Conservation (phyloP, 345 rosid genomes). For the Eutrema japonicum region DNA sequence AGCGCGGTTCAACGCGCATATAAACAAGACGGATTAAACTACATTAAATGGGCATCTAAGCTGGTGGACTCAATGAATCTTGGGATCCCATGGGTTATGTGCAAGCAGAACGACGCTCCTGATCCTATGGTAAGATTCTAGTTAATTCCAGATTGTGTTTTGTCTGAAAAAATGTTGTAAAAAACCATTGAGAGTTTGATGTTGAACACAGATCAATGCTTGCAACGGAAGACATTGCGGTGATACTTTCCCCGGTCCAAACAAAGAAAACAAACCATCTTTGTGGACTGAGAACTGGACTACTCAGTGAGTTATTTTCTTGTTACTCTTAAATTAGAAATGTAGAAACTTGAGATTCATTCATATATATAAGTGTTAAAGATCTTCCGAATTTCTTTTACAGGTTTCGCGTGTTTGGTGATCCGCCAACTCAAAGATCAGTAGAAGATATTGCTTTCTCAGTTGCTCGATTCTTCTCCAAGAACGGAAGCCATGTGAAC, state of each 20-base stretch:
- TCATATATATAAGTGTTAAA: neutral
- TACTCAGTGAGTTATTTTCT: slow-evolving; percentile 65
- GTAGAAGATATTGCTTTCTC: slow-evolving; percentile 83
- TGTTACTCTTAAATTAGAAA: neutral
- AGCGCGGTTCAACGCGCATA: slow-evolving; percentile 70
- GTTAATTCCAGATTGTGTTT: neutral
- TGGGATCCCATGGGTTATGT: slow-evolving; percentile 95
- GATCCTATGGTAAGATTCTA: slow-evolving; percentile 60
- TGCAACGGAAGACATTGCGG: slow-evolving; percentile 99
- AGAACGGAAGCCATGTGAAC: slow-evolving; percentile 79
- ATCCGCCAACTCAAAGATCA: slow-evolving; percentile 57
- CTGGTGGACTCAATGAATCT: slow-evolving; percentile 55
- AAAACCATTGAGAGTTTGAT: slow-evolving; percentile 4
- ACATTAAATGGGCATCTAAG: slow-evolving; percentile 76
- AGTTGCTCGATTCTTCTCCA: slow-evolving; percentile 80
- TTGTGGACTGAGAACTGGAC: slow-evolving; percentile 99
- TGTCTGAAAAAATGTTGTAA: neutral
- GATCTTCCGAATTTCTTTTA: slow-evolving; percentile 15
- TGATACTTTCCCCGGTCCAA: slow-evolving; percentile 92
- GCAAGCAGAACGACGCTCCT: slow-evolving; percentile 90
- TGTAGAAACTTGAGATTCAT: slow-evolving; percentile 2
- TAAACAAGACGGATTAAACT: slow-evolving; percentile 56
- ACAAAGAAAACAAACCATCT: slow-evolving; percentile 75
- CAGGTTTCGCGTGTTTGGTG: slow-evolving; percentile 70
- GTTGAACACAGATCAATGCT: slow-evolving; percentile 64